phyloP scores from a whole-genome alignment of 176 grass and related monocot species.

The Puccinellia tenuiflora region DNA sequence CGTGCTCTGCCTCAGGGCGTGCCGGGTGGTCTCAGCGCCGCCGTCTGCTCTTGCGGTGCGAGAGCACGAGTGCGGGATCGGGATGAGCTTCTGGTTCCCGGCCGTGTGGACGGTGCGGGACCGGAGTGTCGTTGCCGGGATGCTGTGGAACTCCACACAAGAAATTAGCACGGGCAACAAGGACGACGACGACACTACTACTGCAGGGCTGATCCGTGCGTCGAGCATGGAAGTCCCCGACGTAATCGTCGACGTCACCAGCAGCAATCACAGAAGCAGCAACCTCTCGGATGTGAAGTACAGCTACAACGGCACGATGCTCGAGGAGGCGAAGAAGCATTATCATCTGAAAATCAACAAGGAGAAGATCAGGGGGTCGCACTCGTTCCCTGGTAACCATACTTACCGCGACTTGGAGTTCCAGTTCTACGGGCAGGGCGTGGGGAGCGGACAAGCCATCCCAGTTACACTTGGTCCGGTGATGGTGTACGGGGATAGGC shows the following conservation, averaged over 20 bases:
- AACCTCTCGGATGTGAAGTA: slow-evolving; percentile 44
- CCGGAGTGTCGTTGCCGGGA: slow-evolving; percentile 31
- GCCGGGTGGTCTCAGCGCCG: not conserved
- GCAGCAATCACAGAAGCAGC: not conserved
- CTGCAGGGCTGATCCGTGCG: too few species aligned
- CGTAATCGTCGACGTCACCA: too few species aligned
- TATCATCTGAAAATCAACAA: not conserved
- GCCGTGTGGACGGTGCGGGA: slow-evolving; percentile 32
- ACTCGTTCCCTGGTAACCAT: slow-evolving; percentile 10
- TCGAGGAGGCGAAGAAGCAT: slow-evolving; percentile 13
- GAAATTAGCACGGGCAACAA: too few species aligned
- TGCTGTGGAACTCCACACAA: slow-evolving; percentile 17
- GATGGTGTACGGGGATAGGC: not conserved
- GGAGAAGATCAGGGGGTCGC: not conserved
- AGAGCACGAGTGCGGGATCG: slow-evolving; percentile 32
- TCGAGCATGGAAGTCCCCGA: slow-evolving; percentile 8
- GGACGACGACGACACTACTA: too few species aligned
- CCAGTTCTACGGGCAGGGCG: not conserved
- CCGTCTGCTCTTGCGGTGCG: not conserved
- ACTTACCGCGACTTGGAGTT: slow-evolving; percentile 36
- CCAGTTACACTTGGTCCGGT: not conserved
- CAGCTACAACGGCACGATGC: slow-evolving; percentile 11
- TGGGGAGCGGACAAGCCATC: not conserved
- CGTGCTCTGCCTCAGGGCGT: slow-evolving; percentile 49
- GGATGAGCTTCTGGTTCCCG: slow-evolving; percentile 76